phyloP scores from a whole-genome alignment of 805 yeast genomes.

The Pichia ethanolica region DNA sequence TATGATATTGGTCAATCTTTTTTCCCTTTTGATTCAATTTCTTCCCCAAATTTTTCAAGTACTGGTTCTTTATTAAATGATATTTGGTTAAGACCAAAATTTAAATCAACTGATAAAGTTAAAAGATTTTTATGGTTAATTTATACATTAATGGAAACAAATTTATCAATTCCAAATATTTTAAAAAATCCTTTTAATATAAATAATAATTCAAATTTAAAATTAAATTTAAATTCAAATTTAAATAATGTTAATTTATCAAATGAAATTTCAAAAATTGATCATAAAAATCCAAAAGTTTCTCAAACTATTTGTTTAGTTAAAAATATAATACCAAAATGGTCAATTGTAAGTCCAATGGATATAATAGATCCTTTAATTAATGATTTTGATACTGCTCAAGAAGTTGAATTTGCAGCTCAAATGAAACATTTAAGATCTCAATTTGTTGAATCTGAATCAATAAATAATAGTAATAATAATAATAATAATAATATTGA shows the following conservation, averaged over 20 bases:
- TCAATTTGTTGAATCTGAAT: constrained; percentile 16
- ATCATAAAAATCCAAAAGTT: constrained; percentile 17
- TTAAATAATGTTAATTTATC: neutral
- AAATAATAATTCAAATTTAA: neutral
- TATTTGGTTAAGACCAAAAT: constrained; percentile 55
- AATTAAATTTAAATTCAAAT: neutral
- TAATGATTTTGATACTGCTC: constrained; percentile 41
- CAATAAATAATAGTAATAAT: neutral
- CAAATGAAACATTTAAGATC: constrained; percentile 40
- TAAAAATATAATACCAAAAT: constrained; percentile 18
- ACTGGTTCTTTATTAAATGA: constrained; percentile 55
- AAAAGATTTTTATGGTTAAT: constrained; percentile 74
- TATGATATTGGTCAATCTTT: constrained; percentile 25
- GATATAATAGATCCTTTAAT: constrained; percentile 8
- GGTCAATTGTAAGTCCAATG: neutral
- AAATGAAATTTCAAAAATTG: constrained; percentile 9
- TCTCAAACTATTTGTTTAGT: constrained; percentile 20
- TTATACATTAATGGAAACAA: constrained; percentile 73
- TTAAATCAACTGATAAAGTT: constrained; percentile 61
- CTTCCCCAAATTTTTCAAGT: constrained; percentile 1
- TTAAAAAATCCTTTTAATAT: constrained; percentile 27
- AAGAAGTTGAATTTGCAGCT: constrained; percentile 41
- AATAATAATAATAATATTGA: neutral
- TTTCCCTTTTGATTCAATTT: constrained; percentile 15
- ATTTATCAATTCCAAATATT: constrained; percentile 42